Base-by-base conservation (phyloP, 1,284 basidiomycete genomes). In the Papiliotrema flavescens region DNA sequence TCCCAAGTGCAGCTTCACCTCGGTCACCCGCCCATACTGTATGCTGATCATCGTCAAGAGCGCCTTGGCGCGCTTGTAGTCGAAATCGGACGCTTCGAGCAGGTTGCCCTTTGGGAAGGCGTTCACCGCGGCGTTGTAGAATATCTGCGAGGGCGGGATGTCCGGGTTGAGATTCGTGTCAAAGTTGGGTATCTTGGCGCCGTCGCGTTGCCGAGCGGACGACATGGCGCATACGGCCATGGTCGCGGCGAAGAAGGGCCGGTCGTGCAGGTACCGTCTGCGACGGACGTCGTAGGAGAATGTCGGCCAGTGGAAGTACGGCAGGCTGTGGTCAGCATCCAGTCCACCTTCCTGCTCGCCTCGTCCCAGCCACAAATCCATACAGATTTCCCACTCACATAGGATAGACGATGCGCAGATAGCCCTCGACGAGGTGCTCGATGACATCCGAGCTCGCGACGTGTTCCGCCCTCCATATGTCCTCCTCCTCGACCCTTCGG, bases 251-350 rank as follows among this genome's bases (percentile, higher is more conserved):
- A 59, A 70, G 55, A 74, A 72, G 11, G 70, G 60, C 2, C 65
- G 62, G 42, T 70, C 67, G 40, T 53, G 57, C 24, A 55, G 60
- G 60, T 75, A 72, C 17, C 62, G 51, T 35, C 62, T 49, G 1
- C 53, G 49, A 0, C 57, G 55, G 35, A 76, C 54, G 19, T 67
- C 51, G 2, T 41, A 36, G 5, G 53, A 50, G 54, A 74, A 72
- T 0, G 70, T 64, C 3, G 74, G 73, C 69, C 73, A 75, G 57
- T 76, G 74, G 50, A 73, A 75, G 60, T 67, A 71, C 9, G 65
- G 61, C 44, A 67, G 60, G 34, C 72, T 74, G 49, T 2, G 13
- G 32, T 53, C 3, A 54, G 54, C 28, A n/a, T n/a, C n/a, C 23
- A 35, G 45, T 45, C n/a, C 40, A 36, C 41, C 41, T 43, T 43